Evolutionary conservation across 2,329 filamentous ascomycete genomes (phyloP).

Genomic region (Trichocomaceae sp.): DNA sequence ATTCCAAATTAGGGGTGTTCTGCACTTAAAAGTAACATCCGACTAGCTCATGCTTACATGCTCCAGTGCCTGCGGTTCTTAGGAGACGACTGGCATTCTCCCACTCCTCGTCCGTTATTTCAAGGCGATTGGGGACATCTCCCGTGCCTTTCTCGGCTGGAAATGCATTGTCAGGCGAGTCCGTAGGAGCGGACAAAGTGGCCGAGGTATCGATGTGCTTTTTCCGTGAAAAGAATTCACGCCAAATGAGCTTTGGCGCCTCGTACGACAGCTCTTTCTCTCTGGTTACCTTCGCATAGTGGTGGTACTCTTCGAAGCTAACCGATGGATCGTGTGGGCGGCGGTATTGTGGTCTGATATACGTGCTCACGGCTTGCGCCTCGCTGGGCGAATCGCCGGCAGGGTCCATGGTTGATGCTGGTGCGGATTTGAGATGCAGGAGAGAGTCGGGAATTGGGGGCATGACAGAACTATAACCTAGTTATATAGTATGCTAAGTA

Average conservation of each 20-base stretch:
- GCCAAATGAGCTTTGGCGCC: constrained; percentile 5
- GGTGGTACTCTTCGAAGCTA: constrained; percentile 32
- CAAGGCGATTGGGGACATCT: not conserved
- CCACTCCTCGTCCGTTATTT: constrained; percentile 41
- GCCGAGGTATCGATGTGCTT: not conserved
- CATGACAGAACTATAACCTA: not conserved
- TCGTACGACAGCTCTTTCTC: constrained; percentile 23
- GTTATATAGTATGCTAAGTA: no score
- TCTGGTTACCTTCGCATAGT: constrained; percentile 29
- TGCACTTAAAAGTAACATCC: not conserved
- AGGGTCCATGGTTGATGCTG: not conserved
- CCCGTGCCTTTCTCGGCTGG: not conserved
- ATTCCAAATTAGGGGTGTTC: not conserved
- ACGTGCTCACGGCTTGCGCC: not conserved
- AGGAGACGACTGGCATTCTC: constrained; percentile 41
- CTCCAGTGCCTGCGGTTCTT: constrained; percentile 42
- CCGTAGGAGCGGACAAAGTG: not conserved
- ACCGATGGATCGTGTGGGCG: constrained; percentile 24
- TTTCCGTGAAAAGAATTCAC: constrained; percentile 1
- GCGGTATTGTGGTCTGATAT: constrained; percentile 14
- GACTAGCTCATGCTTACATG: constrained; percentile 20
- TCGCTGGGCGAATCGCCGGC: not conserved
- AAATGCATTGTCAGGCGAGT: not conserved
- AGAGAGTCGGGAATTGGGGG: not conserved
- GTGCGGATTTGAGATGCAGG: not conserved